These are phyloP conservation scores for Asterochloris sp. DNA, from an alignment of 139 green algal genomes.

Conservation along the genomic window DNA sequence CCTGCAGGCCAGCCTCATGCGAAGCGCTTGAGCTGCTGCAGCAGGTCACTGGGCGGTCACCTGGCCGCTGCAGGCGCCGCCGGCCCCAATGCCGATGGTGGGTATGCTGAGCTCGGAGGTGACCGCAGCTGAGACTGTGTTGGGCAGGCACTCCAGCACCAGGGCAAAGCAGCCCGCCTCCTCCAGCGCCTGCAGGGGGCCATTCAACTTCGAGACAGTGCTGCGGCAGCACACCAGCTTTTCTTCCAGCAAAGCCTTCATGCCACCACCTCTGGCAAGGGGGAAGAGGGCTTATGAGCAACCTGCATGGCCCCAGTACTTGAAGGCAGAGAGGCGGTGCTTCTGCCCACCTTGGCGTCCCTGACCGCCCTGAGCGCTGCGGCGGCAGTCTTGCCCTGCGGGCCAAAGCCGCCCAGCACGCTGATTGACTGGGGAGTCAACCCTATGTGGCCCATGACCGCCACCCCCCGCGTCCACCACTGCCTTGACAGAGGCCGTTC, in stretches of 20 bases:
- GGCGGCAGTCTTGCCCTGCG: slow-evolving; percentile 67
- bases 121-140: slow-evolving; percentile 81
- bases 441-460: slow-evolving; percentile 98
- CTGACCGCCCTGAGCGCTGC: slow-evolving; percentile 16
- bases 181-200: slow-evolving; percentile 59
- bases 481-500: slow-evolving; percentile 66
- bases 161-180: slow-evolving; percentile 90
- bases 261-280: no score
- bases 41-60: slow-evolving; percentile 27
- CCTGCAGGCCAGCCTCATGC: background rate
- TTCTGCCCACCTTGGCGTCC: slow-evolving; percentile 19
- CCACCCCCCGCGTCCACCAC: slow-evolving; percentile 90
- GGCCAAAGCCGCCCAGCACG: slow-evolving; percentile 86
- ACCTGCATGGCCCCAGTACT: no score
- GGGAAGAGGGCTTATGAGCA: no score
- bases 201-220: background rate
- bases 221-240: no score
- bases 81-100: slow-evolving; percentile 98
- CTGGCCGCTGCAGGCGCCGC: slow-evolving; percentile 76
- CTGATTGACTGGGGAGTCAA: slow-evolving; percentile 78
- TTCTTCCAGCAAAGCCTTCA: no score
- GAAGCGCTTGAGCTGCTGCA: background rate
- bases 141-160: slow-evolving; percentile 96
- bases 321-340: no score
- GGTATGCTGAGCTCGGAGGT: slow-evolving; percentile 83